Evolutionary conservation across 345 rosid genomes (phyloP).

Genomic region (Bruguiera sexangula): DNA sequence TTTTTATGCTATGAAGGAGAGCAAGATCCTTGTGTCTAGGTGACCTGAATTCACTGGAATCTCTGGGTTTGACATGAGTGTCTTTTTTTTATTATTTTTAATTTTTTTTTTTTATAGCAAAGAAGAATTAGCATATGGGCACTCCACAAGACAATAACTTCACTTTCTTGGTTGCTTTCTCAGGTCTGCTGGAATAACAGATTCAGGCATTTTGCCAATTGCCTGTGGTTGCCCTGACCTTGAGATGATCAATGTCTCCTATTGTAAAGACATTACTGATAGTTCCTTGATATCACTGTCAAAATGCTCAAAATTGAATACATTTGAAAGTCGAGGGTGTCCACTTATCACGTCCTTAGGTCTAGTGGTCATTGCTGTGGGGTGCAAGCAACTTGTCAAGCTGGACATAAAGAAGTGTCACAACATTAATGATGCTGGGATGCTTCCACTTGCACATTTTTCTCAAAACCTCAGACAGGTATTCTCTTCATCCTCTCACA

Average conservation of each 20-base stretch:
- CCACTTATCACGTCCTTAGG: slow-evolving; percentile 59
- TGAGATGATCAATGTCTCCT: slow-evolving; percentile 53
- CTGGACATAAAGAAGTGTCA: slow-evolving; percentile 66
- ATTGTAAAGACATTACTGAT: slow-evolving; percentile 52
- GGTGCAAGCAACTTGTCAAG: slow-evolving; percentile 58
- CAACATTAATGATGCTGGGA: slow-evolving; percentile 53
- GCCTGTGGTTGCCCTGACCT: slow-evolving; percentile 50
- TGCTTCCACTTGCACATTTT: slow-evolving; percentile 60
- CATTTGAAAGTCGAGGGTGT: slow-evolving; percentile 64
- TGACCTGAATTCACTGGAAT: too few species aligned
- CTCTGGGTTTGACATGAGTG: too few species aligned
- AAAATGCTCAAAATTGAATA: slow-evolving; percentile 46
- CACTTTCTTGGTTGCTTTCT: slow-evolving; percentile 5
- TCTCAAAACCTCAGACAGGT: slow-evolving; percentile 74
- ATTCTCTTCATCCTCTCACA: not conserved
- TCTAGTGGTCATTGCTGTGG: slow-evolving; percentile 54
- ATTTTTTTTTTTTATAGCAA: not conserved
- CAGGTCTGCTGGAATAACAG: slow-evolving; percentile 57
- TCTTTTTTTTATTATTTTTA: too few species aligned
- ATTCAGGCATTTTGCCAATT: slow-evolving; percentile 49
- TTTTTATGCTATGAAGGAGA: not conserved
- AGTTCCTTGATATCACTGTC: slow-evolving; percentile 44
- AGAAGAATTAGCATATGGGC: not conserved
- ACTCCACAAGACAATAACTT: not conserved
- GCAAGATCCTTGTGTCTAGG: not conserved